These are phyloP conservation scores for Neurospora intermedia DNA, from an alignment of 495 filamentous ascomycete genomes.

Conservation along the genomic window DNA sequence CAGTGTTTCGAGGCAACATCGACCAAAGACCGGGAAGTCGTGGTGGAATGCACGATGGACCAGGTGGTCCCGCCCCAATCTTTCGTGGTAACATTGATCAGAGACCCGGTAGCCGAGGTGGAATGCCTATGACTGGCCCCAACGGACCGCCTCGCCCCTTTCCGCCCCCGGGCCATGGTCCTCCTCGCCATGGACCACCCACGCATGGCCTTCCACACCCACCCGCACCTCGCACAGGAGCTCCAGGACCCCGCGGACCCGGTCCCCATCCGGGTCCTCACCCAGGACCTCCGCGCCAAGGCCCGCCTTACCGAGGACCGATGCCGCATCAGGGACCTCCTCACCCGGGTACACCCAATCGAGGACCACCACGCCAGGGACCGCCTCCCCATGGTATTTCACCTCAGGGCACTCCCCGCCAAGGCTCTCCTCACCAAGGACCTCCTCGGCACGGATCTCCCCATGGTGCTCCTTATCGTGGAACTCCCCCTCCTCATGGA, in stretches of 20 bases:
- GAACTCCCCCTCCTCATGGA: too few species aligned
- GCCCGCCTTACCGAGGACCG: neutral
- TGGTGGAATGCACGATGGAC: neutral
- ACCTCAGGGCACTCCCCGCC: too few species aligned
- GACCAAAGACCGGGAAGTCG: constrained; percentile 17
- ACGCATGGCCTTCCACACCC: constrained; percentile 15
- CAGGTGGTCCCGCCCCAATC: neutral
- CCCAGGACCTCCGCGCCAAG: constrained; percentile 2
- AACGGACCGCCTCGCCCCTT: constrained; percentile 5
- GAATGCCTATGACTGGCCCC: constrained; percentile 1
- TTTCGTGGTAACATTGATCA: constrained; percentile 18
- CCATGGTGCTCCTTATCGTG: too few species aligned
- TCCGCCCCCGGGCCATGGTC: constrained; percentile 6
- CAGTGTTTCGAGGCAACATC: constrained; percentile 16
- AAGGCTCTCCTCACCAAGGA: too few species aligned
- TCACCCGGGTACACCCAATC: too few species aligned
- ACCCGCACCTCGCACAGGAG: neutral
- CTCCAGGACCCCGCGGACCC: neutral
- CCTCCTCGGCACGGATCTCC: too few species aligned
- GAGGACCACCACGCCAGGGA: too few species aligned
- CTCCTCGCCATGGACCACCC: constrained; percentile 21
- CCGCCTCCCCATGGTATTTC: too few species aligned
- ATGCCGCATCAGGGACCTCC: too few species aligned
- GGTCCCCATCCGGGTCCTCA: neutral
- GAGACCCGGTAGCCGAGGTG: constrained; percentile 14